Conservation (phyloP, 2,329 filamentous ascomycete species). For the Aphanocladium album region DNA sequence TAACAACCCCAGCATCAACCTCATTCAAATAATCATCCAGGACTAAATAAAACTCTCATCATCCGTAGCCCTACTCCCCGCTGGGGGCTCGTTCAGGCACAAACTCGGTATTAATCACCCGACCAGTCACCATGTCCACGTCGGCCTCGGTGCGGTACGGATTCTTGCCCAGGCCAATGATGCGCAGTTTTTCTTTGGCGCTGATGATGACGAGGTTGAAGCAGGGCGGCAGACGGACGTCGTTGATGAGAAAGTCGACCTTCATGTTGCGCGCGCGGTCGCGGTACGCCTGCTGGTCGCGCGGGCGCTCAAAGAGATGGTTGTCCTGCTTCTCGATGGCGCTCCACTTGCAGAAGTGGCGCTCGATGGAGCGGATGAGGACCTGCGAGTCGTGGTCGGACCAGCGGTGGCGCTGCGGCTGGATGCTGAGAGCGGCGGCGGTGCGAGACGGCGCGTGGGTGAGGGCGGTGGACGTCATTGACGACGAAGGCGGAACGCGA, state of each 20-base stretch:
- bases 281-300: conserved; percentile 51
- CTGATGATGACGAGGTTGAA: conserved; percentile 49
- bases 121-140: neutral
- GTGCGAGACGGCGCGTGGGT: neutral
- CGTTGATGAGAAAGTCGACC: conserved; percentile 43
- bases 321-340: conserved; percentile 27
- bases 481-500: neutral
- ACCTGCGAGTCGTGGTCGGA: conserved; percentile 33
- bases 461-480: neutral
- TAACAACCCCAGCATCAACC: neutral
- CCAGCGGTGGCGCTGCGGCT: conserved; percentile 35
- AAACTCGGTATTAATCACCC: neutral
- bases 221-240: conserved; percentile 38
- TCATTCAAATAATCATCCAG: neutral
- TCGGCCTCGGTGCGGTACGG: conserved; percentile 23
- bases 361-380: conserved; percentile 39
- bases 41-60: neutral
- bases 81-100: neutral
- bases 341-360: conserved; percentile 25
- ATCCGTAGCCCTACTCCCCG: neutral
- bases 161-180: conserved; percentile 42
- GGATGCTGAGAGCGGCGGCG: neutral
- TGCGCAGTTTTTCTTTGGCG: conserved; percentile 41
- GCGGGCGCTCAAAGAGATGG: conserved; percentile 35
- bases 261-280: conserved; percentile 56